Evolutionary conservation across 768 basidiomycete species (phyloP).

Genomic region (Boletus vinaceobasis): DNA sequence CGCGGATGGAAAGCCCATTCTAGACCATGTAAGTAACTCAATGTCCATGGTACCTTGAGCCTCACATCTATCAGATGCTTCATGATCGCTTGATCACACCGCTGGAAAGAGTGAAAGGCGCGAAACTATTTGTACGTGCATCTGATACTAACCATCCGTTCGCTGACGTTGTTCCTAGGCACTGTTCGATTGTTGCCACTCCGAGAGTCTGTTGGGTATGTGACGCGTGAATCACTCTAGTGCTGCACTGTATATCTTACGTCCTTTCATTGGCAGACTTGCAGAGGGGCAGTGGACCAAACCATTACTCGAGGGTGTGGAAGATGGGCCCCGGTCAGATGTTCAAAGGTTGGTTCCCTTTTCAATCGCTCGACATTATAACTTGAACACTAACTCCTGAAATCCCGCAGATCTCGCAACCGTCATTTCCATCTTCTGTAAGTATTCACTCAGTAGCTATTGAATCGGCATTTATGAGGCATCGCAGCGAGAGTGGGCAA

Average conservation of each 20-base stretch:
- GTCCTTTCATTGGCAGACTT: constrained; percentile 14
- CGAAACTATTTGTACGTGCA: constrained; percentile 18
- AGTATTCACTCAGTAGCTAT: background rate
- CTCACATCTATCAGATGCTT: constrained; percentile 14
- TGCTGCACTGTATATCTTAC: background rate
- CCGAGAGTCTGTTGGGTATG: constrained; percentile 25
- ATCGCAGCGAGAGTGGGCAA: constrained; percentile 10
- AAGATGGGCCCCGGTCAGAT: constrained; percentile 6
- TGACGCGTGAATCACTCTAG: background rate
- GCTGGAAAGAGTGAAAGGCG: constrained; percentile 14
- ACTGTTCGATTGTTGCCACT: constrained; percentile 32
- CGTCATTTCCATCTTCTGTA: constrained; percentile 6
- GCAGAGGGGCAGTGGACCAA: constrained; percentile 10
- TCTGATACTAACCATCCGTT: background rate
- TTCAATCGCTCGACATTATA: background rate
- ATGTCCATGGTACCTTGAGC: background rate
- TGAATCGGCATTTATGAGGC: background rate
- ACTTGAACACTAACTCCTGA: background rate
- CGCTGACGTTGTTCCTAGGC: constrained; percentile 12
- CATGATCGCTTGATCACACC: constrained; percentile 20
- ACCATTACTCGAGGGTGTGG: constrained; percentile 18
- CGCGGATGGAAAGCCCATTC: constrained; percentile 18
- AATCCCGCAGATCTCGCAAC: constrained; percentile 5
- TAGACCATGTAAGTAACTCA: constrained; percentile 18
- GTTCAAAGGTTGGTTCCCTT: constrained; percentile 11